Evolutionary conservation across 2,329 filamentous ascomycete genomes (phyloP).

Genomic region (Alternaria brassicicola): DNA sequence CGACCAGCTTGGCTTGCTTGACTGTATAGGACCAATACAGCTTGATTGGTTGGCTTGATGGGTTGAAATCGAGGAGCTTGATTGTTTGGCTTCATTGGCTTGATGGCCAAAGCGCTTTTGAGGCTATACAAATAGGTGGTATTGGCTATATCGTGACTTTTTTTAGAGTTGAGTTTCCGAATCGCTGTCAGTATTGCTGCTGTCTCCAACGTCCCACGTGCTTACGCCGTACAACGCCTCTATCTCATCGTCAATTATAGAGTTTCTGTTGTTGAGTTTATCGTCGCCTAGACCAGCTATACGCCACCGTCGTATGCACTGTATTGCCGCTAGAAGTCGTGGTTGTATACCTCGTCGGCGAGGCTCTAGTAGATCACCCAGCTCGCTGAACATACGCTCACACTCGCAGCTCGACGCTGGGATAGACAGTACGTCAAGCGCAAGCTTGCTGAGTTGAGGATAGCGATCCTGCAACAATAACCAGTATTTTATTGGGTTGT

Average conservation of each 20-base stretch:
- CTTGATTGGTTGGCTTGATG: not conserved
- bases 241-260: not conserved
- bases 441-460: not conserved
- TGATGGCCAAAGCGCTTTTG: too few species aligned
- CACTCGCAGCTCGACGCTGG: conserved; percentile 4
- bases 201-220: not conserved
- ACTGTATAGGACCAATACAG: not conserved
- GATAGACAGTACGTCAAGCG: conserved; percentile 3
- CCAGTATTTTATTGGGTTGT: not conserved
- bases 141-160: too few species aligned
- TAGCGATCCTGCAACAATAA: not conserved
- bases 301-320: not conserved
- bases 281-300: not conserved
- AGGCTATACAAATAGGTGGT: too few species aligned
- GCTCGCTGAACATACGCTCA: conserved; percentile 6
- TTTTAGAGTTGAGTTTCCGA: not conserved
- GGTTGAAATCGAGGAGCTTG: not conserved
- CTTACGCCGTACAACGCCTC: not conserved
- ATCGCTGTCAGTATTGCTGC: too few species aligned
- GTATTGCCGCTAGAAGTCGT: not conserved
- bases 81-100: not conserved
- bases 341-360: not conserved
- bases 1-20: not conserved
- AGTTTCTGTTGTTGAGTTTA: not conserved
- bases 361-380: conserved; percentile 8